A percentile compares a stretch with the other conserved stretches of the same genome.
phyloP scores from a whole-genome alignment of 1,284 basidiomycete genomes.

The Ceratobasidium sp. region DNA sequence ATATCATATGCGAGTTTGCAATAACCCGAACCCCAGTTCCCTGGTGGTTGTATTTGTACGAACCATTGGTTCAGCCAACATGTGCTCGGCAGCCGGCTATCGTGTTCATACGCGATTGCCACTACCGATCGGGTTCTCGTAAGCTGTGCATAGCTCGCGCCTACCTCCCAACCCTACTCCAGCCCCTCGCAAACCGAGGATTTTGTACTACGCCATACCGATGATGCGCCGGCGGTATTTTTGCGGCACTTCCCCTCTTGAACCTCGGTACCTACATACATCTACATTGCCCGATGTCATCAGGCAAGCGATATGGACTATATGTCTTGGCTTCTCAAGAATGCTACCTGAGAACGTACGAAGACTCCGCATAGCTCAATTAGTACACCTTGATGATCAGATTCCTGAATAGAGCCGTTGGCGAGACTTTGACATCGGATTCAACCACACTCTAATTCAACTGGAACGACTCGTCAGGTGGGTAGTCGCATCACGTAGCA shows the following conservation, averaged over 20 bases:
- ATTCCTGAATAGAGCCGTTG: neutral
- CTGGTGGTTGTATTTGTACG: too few species aligned
- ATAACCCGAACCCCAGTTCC: too few species aligned
- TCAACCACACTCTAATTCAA: conserved; percentile 1
- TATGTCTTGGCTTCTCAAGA: conserved; percentile 12
- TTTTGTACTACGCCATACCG: neutral
- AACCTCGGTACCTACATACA: conserved; percentile 27
- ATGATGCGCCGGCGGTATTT: conserved; percentile 39
- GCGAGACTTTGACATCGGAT: neutral
- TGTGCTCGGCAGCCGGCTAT: too few species aligned
- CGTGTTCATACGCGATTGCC: too few species aligned
- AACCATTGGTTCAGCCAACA: too few species aligned
- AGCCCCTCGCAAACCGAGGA: too few species aligned
- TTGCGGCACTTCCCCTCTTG: conserved; percentile 40
- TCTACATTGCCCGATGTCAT: neutral
- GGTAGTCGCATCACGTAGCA: neutral
- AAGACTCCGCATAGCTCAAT: neutral
- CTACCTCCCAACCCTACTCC: too few species aligned
- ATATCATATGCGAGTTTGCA: too few species aligned
- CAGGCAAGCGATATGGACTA: neutral
- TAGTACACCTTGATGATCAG: neutral
- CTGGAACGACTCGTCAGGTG: neutral
- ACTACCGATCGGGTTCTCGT: too few species aligned
- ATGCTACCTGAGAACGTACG: neutral
- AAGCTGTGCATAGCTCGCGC: too few species aligned